phyloP scores from a whole-genome alignment of 1,139 yeast genomes.

The Zygoascus sp. region DNA sequence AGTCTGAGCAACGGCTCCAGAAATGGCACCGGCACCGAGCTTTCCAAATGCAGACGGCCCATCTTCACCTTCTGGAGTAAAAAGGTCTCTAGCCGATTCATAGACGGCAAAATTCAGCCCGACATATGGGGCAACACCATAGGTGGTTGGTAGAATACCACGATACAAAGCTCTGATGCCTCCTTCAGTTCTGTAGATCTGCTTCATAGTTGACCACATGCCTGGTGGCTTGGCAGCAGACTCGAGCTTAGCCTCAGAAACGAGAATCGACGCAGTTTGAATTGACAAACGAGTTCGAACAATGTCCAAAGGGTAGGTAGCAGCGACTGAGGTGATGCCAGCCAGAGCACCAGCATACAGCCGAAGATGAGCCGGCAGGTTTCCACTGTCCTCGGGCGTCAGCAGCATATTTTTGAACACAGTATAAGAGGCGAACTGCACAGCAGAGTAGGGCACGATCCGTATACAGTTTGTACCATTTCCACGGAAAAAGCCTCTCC shows the following conservation, averaged over 20 bases:
- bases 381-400: conserved; percentile 13
- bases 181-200: conserved; percentile 73
- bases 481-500: conserved; percentile 84
- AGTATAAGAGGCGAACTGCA: conserved; percentile 86
- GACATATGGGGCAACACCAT: conserved; percentile 95
- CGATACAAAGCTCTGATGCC: conserved; percentile 73
- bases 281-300: conserved; percentile 85
- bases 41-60: conserved; percentile 48
- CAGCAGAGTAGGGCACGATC: conserved; percentile 91
- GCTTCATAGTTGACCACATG: conserved; percentile 51
- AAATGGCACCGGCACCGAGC: conserved; percentile 73
- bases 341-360: conserved; percentile 75
- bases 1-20: conserved; percentile 83
- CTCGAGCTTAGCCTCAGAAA: conserved; percentile 14
- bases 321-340: conserved; percentile 74
- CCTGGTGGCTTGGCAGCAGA: conserved; percentile 59
- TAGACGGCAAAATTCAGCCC: conserved; percentile 89
- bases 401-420: conserved; percentile 47
- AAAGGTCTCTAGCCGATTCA: conserved; percentile 64
- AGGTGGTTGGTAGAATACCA: conserved; percentile 81
- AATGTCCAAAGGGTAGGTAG: conserved; percentile 88
- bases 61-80: conserved; percentile 33
- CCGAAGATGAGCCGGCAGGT: conserved; percentile 50
- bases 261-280: conserved; percentile 69
- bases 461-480: conserved; percentile 86